phyloP scores from a whole-genome alignment of 805 yeast genomes.

The Yamadazyma kitorensis region DNA sequence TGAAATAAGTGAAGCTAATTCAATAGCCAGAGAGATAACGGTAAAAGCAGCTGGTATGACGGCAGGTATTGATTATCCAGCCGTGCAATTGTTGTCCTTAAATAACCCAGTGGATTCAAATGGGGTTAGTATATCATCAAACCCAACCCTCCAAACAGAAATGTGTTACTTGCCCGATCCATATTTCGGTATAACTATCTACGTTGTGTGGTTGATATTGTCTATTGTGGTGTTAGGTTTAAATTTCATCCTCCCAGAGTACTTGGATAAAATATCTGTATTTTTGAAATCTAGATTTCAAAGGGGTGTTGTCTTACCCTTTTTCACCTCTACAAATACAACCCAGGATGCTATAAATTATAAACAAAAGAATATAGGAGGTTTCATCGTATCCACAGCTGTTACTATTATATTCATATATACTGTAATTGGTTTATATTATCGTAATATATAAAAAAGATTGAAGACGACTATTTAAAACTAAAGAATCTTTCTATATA shows the following conservation, averaged over 20 bases:
- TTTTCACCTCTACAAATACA: neutral
- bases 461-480: constrained; percentile 18
- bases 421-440: constrained; percentile 3
- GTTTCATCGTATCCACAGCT: neutral
- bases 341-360: too few relatives aligned
- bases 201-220: constrained; percentile 20
- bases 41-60: constrained; percentile 41
- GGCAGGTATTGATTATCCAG: constrained; percentile 40
- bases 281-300: neutral
- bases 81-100: constrained; percentile 36
- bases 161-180: constrained; percentile 62
- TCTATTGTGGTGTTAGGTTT: constrained; percentile 14
- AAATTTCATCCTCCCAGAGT: constrained; percentile 7
- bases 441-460: constrained; percentile 2
- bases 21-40: constrained; percentile 30
- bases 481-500: constrained; percentile 46
- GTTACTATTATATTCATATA: neutral
- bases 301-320: constrained; percentile 3
- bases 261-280: neutral
- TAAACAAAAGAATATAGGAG: constrained; percentile 1
- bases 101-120: constrained; percentile 38
- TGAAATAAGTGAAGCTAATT: constrained; percentile 11
- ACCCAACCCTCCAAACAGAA: constrained; percentile 33
- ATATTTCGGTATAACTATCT: constrained; percentile 38
- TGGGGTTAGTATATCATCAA: constrained; percentile 1